phyloP scores from a whole-genome alignment of 2,329 filamentous ascomycete genomes.

The Alternaria tenuissima region DNA sequence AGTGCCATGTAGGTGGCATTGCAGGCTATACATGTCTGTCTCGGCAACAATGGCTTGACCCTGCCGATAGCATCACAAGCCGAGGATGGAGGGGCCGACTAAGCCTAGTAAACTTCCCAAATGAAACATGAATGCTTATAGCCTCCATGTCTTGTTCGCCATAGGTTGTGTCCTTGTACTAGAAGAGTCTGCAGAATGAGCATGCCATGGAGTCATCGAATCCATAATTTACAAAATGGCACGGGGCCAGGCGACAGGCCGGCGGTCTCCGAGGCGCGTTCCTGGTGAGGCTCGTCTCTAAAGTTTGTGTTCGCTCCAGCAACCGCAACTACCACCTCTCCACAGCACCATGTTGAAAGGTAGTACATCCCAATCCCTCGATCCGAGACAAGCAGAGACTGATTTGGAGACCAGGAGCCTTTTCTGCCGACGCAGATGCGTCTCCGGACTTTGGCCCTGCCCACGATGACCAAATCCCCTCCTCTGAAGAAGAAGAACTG shows the following conservation, averaged over 20 bases:
- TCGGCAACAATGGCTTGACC: slow-evolving; percentile 6
- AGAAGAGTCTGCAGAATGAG: neutral
- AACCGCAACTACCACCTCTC: slow-evolving; percentile 22
- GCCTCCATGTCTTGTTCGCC: slow-evolving; percentile 9
- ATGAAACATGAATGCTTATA: slow-evolving; percentile 1
- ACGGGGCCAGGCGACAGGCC: slow-evolving; percentile 23
- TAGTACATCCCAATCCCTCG: slow-evolving; percentile 19
- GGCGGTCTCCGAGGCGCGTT: slow-evolving; percentile 23
- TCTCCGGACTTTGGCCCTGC: slow-evolving; percentile 46
- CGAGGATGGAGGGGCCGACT: slow-evolving; percentile 6
- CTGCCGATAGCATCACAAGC: slow-evolving; percentile 15
- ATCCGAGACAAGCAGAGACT: slow-evolving; percentile 9
- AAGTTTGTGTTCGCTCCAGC: slow-evolving; percentile 18
- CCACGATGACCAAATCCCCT: slow-evolving; percentile 46
- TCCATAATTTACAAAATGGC: slow-evolving; percentile 17
- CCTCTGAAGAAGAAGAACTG: slow-evolving; percentile 49
- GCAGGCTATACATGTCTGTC: neutral
- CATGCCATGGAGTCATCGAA: slow-evolving; percentile 8
- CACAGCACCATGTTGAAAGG: slow-evolving; percentile 41
- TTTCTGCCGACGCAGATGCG: slow-evolving; percentile 46
- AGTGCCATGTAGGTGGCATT: neutral
- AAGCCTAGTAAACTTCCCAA: slow-evolving; percentile 3
- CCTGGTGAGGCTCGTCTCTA: slow-evolving; percentile 13
- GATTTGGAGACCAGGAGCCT: slow-evolving; percentile 28
- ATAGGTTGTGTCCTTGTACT: neutral